phyloP scores from a whole-genome alignment of 345 rosid genomes.

The Cardiospermum halicacabum region DNA sequence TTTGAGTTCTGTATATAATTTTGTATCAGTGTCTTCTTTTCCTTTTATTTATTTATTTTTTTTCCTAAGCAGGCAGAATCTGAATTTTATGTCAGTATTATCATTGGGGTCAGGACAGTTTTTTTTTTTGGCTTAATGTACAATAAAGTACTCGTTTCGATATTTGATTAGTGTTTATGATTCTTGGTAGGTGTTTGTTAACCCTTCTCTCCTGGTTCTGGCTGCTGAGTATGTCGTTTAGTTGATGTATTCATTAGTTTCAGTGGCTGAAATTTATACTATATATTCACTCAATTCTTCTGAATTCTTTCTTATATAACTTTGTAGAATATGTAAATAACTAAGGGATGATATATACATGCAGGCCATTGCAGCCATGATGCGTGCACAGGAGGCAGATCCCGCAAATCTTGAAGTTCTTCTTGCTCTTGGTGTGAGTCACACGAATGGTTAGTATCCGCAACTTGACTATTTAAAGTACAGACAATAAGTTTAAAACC shows the following conservation, averaged over 20 bases:
- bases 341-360: slow-evolving; percentile 19
- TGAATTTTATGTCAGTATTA: background rate
- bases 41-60: no score
- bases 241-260: background rate
- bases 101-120: background rate
- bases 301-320: background rate
- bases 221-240: slow-evolving; percentile 2
- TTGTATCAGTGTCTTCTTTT: background rate
- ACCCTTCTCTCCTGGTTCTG: background rate
- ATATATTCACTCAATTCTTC: background rate
- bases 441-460: slow-evolving; percentile 83
- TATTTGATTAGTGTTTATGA: background rate
- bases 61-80: background rate
- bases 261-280: background rate
- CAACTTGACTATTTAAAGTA: background rate
- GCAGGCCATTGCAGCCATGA: slow-evolving; percentile 99
- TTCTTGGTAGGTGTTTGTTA: background rate
- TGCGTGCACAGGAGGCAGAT: slow-evolving; percentile 97
- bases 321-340: background rate
- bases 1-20: background rate
- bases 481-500: background rate
- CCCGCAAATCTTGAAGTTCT: slow-evolving; percentile 96
- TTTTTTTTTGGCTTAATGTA: background rate
- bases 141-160: background rate
- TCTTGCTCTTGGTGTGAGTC: slow-evolving; percentile 98